phyloP scores from a whole-genome alignment of 306 rosid species.

The Fragaria iinumae region DNA sequence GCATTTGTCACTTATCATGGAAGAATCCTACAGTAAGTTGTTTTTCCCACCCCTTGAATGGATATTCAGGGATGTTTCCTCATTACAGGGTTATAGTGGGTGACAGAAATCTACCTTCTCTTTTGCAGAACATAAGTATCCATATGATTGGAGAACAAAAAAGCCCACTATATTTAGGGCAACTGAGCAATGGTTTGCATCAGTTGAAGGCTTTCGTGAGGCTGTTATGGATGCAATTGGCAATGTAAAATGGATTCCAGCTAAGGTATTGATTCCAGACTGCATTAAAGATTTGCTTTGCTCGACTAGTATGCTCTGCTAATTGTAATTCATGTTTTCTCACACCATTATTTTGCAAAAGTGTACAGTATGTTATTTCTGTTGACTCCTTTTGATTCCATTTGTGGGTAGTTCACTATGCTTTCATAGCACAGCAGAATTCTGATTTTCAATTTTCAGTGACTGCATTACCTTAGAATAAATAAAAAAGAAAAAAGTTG shows the following conservation, averaged over 20 bases:
- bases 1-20: conserved; percentile 68
- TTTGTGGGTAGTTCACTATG: background rate
- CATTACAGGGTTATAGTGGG: background rate
- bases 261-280: conserved; percentile 60
- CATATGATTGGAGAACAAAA: conserved; percentile 98
- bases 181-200: conserved; percentile 99
- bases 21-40: conserved; percentile 78
- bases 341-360: background rate
- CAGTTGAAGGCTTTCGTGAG: conserved; percentile 90
- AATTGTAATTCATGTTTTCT: background rate
- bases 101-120: conserved; percentile 27
- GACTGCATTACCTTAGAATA: background rate
- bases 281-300: background rate
- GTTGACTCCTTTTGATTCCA: background rate
- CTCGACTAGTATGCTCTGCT: background rate
- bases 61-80: background rate
- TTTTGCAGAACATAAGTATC: conserved; percentile 90
- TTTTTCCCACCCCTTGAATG: background rate
- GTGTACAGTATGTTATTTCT: background rate
- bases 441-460: background rate
- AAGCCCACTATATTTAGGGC: conserved; percentile 98
- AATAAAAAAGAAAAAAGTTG: background rate
- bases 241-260: conserved; percentile 85
- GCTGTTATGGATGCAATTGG: conserved; percentile 82
- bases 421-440: background rate